These are phyloP conservation scores for Hypoxylon crocopeplum DNA, from an alignment of 495 filamentous ascomycete genomes.

Conservation along the genomic window DNA sequence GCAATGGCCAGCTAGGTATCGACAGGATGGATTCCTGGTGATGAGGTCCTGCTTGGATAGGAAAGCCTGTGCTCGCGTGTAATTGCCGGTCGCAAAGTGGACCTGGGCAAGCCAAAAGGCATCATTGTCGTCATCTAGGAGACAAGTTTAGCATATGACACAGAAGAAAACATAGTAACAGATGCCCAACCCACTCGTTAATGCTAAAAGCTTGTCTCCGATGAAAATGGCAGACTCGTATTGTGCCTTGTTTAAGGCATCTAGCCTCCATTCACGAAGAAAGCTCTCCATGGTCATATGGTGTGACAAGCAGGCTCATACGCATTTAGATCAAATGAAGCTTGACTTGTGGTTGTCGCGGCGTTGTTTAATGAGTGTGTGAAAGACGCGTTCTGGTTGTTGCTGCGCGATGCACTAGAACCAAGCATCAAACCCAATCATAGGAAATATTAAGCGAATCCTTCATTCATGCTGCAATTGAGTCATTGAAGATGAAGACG, in stretches of 20 bases:
- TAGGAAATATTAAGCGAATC: no score
- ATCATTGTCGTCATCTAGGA: conserved; percentile 81
- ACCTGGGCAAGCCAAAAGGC: conserved; percentile 94
- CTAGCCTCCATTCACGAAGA: conserved; percentile 89
- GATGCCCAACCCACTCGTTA: conserved; percentile 72
- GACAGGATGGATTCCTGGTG: conserved; percentile 79
- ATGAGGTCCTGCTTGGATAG: conserved; percentile 86
- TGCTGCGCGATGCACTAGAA: no score
- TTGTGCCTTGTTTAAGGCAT: conserved; percentile 91
- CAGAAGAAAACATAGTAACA: neutral
- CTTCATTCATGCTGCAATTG: no score
- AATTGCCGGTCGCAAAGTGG: conserved; percentile 93
- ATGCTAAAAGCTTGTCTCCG: conserved; percentile 92
- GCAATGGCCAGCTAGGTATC: conserved; percentile 91
- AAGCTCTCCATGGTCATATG: conserved; percentile 79
- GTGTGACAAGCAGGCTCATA: conserved; percentile 3
- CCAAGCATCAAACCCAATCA: no score
- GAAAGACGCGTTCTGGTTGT: conserved; percentile 13
- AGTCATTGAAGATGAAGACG: no score
- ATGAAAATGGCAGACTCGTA: conserved; percentile 96
- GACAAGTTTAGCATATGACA: conserved; percentile 31
- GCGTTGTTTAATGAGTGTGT: conserved; percentile 1
- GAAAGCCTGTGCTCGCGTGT: conserved; percentile 84
- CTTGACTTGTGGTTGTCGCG: neutral
- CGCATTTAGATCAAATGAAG: no score